Evolutionary conservation across 495 filamentous ascomycete genomes (phyloP), one percentile per base, ranked within the genome.

Genomic region (Staphylotrichum longicolle): DNA sequence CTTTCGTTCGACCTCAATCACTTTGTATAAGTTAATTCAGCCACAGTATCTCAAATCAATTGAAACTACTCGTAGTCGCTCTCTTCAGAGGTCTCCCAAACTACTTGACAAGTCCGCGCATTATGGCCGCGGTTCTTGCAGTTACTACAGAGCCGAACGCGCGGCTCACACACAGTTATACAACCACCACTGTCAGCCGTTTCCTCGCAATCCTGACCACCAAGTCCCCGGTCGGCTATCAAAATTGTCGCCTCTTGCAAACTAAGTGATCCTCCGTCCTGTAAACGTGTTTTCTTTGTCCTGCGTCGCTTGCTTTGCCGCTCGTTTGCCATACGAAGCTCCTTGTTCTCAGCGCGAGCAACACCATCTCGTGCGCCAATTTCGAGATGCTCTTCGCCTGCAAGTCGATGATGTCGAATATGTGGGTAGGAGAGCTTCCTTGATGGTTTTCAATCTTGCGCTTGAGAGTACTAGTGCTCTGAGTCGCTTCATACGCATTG

Each of bases 261-360:
- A 48, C 47, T n/a, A n/a, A n/a, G n/a, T n/a, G n/a, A n/a, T n/a
- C n/a, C n/a, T n/a, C n/a, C n/a, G n/a, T n/a, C n/a, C n/a, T n/a
- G n/a, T n/a, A n/a, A n/a, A n/a, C n/a, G n/a, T n/a, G n/a, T n/a
- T n/a, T n/a, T n/a, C n/a, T 55, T 61, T 7, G 59, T 39, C 44
- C 59, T 61, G 6, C 59, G 51, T n/a, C 51, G 59, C 51, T 61
- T 61, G 42, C 42, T 55, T 55, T 55, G 51, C n/a, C 11, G 5
- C 42, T 54, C 44, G 30, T 61, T 55, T 33, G 50, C 59, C 33
- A 8, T 37, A n/a, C 49, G 42, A 14, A 63, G 50, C n/a, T 34
- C 35, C 15, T 34, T 34, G 55, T 7, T 54, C 61, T 59, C 55
- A n/a, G 55, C 48, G 8, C 33, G 11, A 64, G 9, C 20, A 64